Conservation (phyloP, 305 asterid genomes). For the Petunia hybrid region DNA sequence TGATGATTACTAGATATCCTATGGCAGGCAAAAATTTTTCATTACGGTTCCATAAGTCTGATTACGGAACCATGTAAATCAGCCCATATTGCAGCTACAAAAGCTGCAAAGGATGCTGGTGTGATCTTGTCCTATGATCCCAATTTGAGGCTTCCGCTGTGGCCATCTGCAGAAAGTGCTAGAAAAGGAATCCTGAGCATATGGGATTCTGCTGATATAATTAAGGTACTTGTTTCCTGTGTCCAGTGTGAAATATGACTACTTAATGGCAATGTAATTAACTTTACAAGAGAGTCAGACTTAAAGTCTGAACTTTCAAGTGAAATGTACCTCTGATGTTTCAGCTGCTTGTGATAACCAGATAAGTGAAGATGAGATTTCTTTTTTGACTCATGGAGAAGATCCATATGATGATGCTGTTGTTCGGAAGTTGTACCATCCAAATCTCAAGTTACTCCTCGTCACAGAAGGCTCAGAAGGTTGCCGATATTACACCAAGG, state of each 20-base stretch:
- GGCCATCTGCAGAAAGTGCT: constrained; percentile 96
- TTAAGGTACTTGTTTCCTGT: constrained; percentile 64
- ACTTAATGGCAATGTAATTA: neutral
- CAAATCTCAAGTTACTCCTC: constrained; percentile 82
- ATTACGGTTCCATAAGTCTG: constrained; percentile 96
- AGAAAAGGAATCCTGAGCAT: constrained; percentile 97
- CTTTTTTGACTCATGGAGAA: constrained; percentile 86
- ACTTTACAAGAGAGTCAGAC: neutral
- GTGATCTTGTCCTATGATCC: constrained; percentile 95
- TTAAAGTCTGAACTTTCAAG: neutral
- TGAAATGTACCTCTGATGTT: constrained; percentile 32
- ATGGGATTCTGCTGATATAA: constrained; percentile 93
- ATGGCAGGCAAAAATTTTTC: constrained; percentile 87
- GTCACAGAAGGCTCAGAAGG: constrained; percentile 98
- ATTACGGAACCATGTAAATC: constrained; percentile 97
- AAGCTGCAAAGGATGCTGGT: constrained; percentile 93
- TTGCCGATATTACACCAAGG: constrained; percentile 98
- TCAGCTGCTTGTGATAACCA: constrained; percentile 44
- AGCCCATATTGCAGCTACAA: constrained; percentile 88
- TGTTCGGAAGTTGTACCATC: constrained; percentile 83
- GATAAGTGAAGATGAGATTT: constrained; percentile 95
- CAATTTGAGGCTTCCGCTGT: constrained; percentile 93
- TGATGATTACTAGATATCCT: constrained; percentile 28
- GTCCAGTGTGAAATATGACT: neutral
- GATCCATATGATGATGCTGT: constrained; percentile 93